Evolutionary conservation across 805 yeast species (phyloP).

Genomic region (Diddensiella caesifluorescens): DNA sequence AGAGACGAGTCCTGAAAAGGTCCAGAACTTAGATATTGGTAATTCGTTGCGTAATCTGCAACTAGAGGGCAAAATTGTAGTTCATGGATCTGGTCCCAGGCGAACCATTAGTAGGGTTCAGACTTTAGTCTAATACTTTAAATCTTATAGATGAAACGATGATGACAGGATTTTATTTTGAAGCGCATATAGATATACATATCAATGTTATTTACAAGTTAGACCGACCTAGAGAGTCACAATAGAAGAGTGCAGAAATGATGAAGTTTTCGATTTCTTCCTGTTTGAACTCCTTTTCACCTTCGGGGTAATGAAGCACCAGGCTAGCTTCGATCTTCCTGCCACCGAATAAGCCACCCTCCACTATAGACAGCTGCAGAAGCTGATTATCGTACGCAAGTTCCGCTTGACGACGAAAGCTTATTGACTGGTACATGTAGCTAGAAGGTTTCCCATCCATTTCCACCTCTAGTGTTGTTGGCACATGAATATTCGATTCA

Average conservation of each 20-base stretch:
- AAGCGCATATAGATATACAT: not conserved
- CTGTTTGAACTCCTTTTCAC: slow-evolving; percentile 7
- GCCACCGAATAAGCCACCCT: slow-evolving; percentile 59
- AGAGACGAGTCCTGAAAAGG: slow-evolving; percentile 57
- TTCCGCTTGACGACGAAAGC: slow-evolving; percentile 43
- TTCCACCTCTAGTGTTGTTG: slow-evolving; percentile 37
- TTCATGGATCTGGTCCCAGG: slow-evolving; percentile 67
- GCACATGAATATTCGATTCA: slow-evolving; percentile 32
- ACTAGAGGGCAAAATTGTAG: slow-evolving; percentile 63
- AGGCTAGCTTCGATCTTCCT: slow-evolving; percentile 45
- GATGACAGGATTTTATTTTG: not conserved
- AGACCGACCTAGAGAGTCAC: slow-evolving; percentile 6
- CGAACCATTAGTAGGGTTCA: slow-evolving; percentile 45
- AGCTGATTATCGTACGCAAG: slow-evolving; percentile 34
- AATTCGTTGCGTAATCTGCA: slow-evolving; percentile 63
- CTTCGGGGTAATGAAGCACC: slow-evolving; percentile 33
- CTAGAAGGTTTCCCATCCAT: slow-evolving; percentile 37
- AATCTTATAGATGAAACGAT: too few species aligned
- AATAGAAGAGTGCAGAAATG: slow-evolving; percentile 17
- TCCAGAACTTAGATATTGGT: slow-evolving; percentile 66
- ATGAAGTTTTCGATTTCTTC: slow-evolving; percentile 14
- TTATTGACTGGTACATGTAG: slow-evolving; percentile 42
- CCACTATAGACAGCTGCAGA: slow-evolving; percentile 43
- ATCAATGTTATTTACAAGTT: not conserved
- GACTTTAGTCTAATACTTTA: not conserved